Base-by-base conservation (phyloP, 2,329 filamentous ascomycete genomes). In the Stemphylium lycopersici region DNA sequence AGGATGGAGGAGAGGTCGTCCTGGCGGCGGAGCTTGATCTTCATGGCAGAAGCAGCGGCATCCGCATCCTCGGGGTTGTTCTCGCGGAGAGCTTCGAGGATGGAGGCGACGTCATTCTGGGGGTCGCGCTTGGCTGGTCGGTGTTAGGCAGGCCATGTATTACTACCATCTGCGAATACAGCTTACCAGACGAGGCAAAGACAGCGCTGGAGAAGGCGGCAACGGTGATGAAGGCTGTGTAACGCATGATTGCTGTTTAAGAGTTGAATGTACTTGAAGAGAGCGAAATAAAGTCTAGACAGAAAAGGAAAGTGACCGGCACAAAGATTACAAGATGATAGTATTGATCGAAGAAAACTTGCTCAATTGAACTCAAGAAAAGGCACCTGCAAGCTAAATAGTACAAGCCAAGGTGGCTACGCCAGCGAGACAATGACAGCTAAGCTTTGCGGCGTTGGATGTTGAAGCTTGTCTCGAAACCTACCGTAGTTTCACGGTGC, bases 51-150 rank as follows among this genome's bases (percentile, higher is more conserved):
- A 2, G 65, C 67, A 2, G 64, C 64, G 26, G 65, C 65, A 16
- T 65, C 61, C 33, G 67, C 64, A 16, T 69, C 67, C 26, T 67
- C 61, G 10, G 68, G 66, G 52, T 66, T 69, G 60, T 70, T 68
- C 38, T 56, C 59, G 29, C 62, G 60, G 40, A 72, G 63, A 18
- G 68, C 67, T 18, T 65, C 63, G 41, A 71, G 65, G 41, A 71
- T 70, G 44, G 53, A 59, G 8, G 63, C 58, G 3, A 72, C 51
- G 18, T 70, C 66, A 16, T 68, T 52, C 41, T 66, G 61, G 26
- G 61, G 50, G n/a, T 31, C 12, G 13, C 52, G 58, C 51, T 33
- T 53, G 52, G 47, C 61, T 63, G 41, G 22, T 59, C 45, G 38
- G 11, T 32, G 15, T 31, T 49, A 51, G 56, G 39, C 54, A 38